Evolutionary conservation across 2,329 filamentous ascomycete genomes (phyloP), one percentile per base, ranked within the genome.

Genomic region (Xylaria digitata): DNA sequence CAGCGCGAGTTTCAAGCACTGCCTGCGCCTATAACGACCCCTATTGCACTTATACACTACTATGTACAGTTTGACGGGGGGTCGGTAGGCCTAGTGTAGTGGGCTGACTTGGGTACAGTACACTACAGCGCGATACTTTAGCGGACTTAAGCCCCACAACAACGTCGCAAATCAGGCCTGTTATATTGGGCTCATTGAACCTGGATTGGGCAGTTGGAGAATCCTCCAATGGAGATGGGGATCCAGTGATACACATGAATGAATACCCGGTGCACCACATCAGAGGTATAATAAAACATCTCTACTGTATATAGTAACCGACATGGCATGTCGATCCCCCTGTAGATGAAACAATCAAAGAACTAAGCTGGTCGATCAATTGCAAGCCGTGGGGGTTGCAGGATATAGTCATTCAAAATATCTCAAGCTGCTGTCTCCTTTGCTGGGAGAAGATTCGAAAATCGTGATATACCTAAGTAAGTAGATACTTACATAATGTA

Each of bases 141-240:
- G 19, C 49, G 3, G 32, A 17, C 26, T 19, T 30, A 34, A 17
- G 34, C 52, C 13, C 52, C 52, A 54, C 52, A 42, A 26, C 17
- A 54, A 13, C 6, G 34, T 26, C 19, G 9, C 50, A 42, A 54
- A 42, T 26, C 34, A 54, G 40, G 15, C 42, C 52, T 54, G 34
- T 17, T 17, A 6, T 13, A 19, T 32, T 52, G 26, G 17, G 17
- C n/a, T 34, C 30, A 7, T 30, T 19, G n/a, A 13, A 48, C 45
- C 45, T 48, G 45, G 52, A 54, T 54, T 42, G 52, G 52, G 52
- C 17, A 42, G n/a, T 23, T 54, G 52, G 21, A 26, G 8, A 23
- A 54, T 17, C 17, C 32, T 21, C n/a, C 23, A 23, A 21, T 23
- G 32, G 19, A 1, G 19, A 40, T 23, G 34, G 50, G 50, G n/a